Evolutionary conservation across 805 yeast species (phyloP).

Genomic region (Ogataea pini): DNA sequence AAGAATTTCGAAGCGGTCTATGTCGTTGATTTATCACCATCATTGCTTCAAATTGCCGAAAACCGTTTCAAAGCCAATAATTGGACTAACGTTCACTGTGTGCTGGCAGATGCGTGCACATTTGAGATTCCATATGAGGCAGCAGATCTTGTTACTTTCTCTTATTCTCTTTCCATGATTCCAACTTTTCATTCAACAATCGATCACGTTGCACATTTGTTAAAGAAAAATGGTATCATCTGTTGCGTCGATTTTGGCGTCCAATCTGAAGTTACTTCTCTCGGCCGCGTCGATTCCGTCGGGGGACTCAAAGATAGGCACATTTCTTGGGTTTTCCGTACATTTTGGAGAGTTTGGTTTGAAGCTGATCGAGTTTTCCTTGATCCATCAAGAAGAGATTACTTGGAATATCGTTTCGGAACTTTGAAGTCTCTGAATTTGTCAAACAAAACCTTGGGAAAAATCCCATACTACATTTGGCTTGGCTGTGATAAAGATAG

Average conservation of each 20-base stretch:
- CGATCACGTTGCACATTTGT: constrained; percentile 58
- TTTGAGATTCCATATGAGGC: constrained; percentile 51
- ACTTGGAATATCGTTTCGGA: constrained; percentile 79
- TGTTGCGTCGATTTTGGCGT: constrained; percentile 82
- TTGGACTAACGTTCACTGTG: constrained; percentile 62
- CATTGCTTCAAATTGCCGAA: constrained; percentile 71
- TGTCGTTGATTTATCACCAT: constrained; percentile 74
- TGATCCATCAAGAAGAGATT: constrained; percentile 80
- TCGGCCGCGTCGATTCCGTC: constrained; percentile 69
- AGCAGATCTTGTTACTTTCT: constrained; percentile 77
- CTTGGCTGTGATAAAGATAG: constrained; percentile 67
- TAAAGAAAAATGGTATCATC: constrained; percentile 61
- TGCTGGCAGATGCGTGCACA: constrained; percentile 75
- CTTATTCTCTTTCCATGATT: constrained; percentile 83
- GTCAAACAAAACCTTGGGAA: constrained; percentile 64
- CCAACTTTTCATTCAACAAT: constrained; percentile 79
- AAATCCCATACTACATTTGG: constrained; percentile 84
- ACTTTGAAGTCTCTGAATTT: constrained; percentile 73
- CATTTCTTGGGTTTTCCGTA: constrained; percentile 73
- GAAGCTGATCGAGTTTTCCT: constrained; percentile 79
- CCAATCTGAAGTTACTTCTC: constrained; percentile 61
- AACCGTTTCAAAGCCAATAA: constrained; percentile 51
- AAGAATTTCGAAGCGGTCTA: constrained; percentile 63
- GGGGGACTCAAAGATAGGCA: constrained; percentile 75
- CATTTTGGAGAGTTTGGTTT: constrained; percentile 87